Conservation (phyloP, 148 eudicot genomes). For the Spergularia bocconei region DNA sequence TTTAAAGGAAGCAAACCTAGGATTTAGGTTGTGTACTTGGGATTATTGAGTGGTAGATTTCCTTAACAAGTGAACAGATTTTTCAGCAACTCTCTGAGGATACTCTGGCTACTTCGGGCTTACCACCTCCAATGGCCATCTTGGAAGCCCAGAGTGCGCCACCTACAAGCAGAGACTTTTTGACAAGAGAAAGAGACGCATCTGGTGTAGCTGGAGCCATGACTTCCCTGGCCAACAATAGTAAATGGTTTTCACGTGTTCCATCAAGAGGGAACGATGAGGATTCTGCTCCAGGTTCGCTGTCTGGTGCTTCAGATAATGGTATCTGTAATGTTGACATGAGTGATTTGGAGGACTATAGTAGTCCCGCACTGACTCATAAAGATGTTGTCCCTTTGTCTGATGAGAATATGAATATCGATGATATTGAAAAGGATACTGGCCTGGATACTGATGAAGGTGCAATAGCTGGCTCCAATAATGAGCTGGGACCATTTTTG, state of each 20-base stretch:
- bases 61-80: slow-evolving; percentile 60
- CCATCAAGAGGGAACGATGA: slow-evolving; percentile 57
- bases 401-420: slow-evolving; percentile 48
- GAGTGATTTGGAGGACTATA: slow-evolving; percentile 52
- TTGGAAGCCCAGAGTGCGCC: slow-evolving; percentile 68
- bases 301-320: slow-evolving; percentile 58
- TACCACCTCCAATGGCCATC: slow-evolving; percentile 57
- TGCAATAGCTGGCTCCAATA: slow-evolving; percentile 33
- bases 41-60: slow-evolving; percentile 11
- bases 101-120: slow-evolving; percentile 38
- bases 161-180: slow-evolving; percentile 42
- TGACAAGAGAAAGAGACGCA: slow-evolving; percentile 62
- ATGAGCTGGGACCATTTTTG: slow-evolving; percentile 53
- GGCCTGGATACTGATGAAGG: slow-evolving; percentile 48
- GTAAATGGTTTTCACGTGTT: slow-evolving; percentile 52
- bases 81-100: slow-evolving; percentile 60
- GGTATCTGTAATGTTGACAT: slow-evolving; percentile 48
- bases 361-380: slow-evolving; percentile 38
- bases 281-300: slow-evolving; percentile 42
- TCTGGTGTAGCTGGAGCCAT: slow-evolving; percentile 76
- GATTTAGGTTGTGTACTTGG: neutral
- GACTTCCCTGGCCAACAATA: slow-evolving; percentile 56
- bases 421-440: slow-evolving; percentile 36
- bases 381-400: slow-evolving; percentile 40
- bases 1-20: neutral